phyloP scores from a whole-genome alignment of 2,329 filamentous ascomycete genomes.

The Aureobasidium sp. region DNA sequence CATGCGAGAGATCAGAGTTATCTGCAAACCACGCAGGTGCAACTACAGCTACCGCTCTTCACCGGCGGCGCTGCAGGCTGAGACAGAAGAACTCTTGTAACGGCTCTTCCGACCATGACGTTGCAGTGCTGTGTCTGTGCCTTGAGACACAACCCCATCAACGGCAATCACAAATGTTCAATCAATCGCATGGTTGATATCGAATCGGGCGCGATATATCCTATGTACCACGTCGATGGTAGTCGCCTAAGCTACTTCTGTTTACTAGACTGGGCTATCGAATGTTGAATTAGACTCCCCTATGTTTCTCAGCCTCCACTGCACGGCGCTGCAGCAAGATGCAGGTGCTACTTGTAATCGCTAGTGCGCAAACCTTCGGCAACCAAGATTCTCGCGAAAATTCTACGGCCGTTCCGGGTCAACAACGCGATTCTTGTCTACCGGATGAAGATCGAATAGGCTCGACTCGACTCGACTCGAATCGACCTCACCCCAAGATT shows the following conservation, averaged over 20 bases:
- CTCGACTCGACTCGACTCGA: not conserved
- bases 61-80: not conserved
- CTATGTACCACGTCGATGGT: not conserved
- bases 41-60: not conserved
- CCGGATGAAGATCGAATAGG: not conserved
- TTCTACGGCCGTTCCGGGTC: not conserved
- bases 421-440: not conserved
- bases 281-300: slow-evolving; percentile 4
- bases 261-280: not conserved
- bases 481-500: not conserved
- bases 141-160: not conserved
- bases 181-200: not conserved
- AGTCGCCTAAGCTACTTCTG: not conserved
- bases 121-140: not conserved
- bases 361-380: slow-evolving; percentile 10
- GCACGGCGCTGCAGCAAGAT: not conserved
- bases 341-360: slow-evolving; percentile 1
- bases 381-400: slow-evolving; percentile 5
- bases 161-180: not conserved
- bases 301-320: not conserved
- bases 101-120: slow-evolving; percentile 5
- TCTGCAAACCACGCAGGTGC: not conserved
- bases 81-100: slow-evolving; percentile 4
- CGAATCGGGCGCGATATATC: not conserved
- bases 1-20: not conserved